A percentile compares a stretch with the other conserved stretches of the same genome.
Evolutionary conservation across 1,284 basidiomycete species (phyloP).

Genomic region (Golubevia sp.): DNA sequence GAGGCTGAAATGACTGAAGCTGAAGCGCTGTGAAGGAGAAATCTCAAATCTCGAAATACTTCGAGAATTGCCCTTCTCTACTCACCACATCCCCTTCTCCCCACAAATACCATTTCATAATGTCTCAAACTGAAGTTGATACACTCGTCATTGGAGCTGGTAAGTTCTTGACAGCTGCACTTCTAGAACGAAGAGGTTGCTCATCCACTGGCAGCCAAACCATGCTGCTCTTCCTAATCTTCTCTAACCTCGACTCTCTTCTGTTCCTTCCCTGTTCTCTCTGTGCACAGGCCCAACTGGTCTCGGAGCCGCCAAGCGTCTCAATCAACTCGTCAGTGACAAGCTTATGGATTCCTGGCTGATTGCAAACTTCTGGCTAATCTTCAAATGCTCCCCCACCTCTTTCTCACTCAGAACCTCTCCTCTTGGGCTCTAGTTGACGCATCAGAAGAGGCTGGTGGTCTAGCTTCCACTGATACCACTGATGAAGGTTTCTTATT

Average conservation of each 20-base stretch:
- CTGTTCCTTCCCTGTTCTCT: no score
- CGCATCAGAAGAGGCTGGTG: slow-evolving; percentile 51
- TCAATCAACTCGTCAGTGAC: slow-evolving; percentile 63
- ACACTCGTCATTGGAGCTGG: slow-evolving; percentile 59
- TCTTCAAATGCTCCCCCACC: slow-evolving; percentile 5
- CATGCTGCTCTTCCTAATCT: not conserved
- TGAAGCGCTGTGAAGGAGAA: no score
- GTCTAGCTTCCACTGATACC: slow-evolving; percentile 58
- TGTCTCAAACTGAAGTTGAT: slow-evolving; percentile 32
- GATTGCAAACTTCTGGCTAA: slow-evolving; percentile 7
- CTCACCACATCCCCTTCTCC: not conserved
- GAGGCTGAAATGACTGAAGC: no score
- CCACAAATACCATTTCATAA: slow-evolving; percentile 4
- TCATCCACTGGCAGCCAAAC: not conserved
- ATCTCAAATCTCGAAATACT: no score
- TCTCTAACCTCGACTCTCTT: no score
- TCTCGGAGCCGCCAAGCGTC: slow-evolving; percentile 66
- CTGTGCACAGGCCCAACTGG: slow-evolving; percentile 60
- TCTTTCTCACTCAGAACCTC: slow-evolving; percentile 30
- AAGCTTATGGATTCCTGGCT: not conserved
- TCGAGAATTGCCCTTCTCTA: not conserved
- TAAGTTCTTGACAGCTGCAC: slow-evolving; percentile 5
- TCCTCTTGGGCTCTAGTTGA: slow-evolving; percentile 54
- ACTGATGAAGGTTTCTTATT: slow-evolving; percentile 60
- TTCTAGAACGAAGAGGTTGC: not conserved